phyloP scores from a whole-genome alignment of 179 eudicot species.

The Vitellaria paradoxa region DNA sequence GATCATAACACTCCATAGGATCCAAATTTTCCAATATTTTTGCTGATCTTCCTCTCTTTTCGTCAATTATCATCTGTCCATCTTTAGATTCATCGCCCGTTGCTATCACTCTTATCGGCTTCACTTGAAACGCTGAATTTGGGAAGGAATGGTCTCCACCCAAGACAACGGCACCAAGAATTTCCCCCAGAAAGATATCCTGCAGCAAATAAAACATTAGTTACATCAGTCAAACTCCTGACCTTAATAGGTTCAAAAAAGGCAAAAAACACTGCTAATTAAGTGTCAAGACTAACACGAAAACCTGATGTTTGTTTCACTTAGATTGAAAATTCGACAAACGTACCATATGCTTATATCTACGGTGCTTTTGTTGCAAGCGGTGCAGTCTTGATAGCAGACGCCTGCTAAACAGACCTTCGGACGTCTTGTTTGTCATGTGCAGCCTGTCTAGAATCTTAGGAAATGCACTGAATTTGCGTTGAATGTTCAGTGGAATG shows the following conservation, averaged over 20 bases:
- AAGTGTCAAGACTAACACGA: neutral
- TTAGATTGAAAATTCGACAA: neutral
- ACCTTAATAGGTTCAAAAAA: neutral
- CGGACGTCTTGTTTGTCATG: slow-evolving; percentile 49
- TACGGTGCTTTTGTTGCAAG: slow-evolving; percentile 39
- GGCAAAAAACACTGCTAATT: no score
- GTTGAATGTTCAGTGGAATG: slow-evolving; percentile 57
- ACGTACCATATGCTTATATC: slow-evolving; percentile 76
- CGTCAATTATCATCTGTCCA: slow-evolving; percentile 50
- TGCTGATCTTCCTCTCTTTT: slow-evolving; percentile 34
- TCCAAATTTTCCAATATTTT: slow-evolving; percentile 51
- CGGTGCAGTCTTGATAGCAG: slow-evolving; percentile 43
- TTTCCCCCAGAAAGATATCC: slow-evolving; percentile 79
- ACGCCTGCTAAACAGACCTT: slow-evolving; percentile 43
- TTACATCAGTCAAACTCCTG: neutral
- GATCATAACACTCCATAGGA: slow-evolving; percentile 37
- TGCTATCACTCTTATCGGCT: slow-evolving; percentile 42
- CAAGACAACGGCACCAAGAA: slow-evolving; percentile 66
- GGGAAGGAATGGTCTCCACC: slow-evolving; percentile 33
- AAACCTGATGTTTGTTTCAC: neutral
- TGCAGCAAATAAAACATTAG: slow-evolving; percentile 23
- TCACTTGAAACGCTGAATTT: slow-evolving; percentile 27
- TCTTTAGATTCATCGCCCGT: slow-evolving; percentile 55
- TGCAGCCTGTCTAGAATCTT: slow-evolving; percentile 29
- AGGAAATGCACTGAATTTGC: slow-evolving; percentile 34